Percentiles rank a stretch among this genome's conserved stretches.
These are phyloP conservation scores for Elaeagnus macrophylla DNA, from an alignment of 306 rosid genomes.

Conservation along the genomic window DNA sequence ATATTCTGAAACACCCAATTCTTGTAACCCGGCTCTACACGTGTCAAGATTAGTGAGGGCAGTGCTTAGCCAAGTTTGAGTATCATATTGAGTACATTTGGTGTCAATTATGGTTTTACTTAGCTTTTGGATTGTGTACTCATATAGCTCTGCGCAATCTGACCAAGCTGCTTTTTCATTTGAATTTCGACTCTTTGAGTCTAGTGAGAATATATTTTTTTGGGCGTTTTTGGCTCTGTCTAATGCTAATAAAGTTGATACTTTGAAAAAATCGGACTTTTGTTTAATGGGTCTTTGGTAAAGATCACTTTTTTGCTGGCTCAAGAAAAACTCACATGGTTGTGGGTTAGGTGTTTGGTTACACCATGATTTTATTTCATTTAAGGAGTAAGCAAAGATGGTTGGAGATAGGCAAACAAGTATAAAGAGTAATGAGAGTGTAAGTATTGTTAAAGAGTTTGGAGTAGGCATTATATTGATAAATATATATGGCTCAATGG, in stretches of 20 bases:
- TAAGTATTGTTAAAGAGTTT: not conserved
- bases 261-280: conserved; percentile 51
- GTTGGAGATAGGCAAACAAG: conserved; percentile 20
- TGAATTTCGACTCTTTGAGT: conserved; percentile 34
- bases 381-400: conserved; percentile 15
- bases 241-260: conserved; percentile 40
- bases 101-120: conserved; percentile 26
- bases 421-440: conserved; percentile 9
- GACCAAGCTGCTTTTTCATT: conserved; percentile 56
- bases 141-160: conserved; percentile 59
- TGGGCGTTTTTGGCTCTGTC: conserved; percentile 41
- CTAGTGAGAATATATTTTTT: conserved; percentile 19
- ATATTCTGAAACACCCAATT: conserved; percentile 37
- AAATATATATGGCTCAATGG: no score
- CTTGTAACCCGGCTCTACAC: conserved; percentile 46
- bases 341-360: conserved; percentile 74
- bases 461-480: conserved; percentile 15
- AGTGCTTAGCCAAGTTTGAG: conserved; percentile 66
- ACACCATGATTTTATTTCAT: conserved; percentile 53
- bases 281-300: conserved; percentile 26
- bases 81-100: conserved; percentile 36
- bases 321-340: conserved; percentile 56
- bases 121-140: conserved; percentile 36
- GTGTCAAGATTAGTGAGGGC: conserved; percentile 76
- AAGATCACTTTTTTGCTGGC: conserved; percentile 7